phyloP scores from a whole-genome alignment of 2,329 filamentous ascomycete species.

The Aspergillus quadrilineatus region DNA sequence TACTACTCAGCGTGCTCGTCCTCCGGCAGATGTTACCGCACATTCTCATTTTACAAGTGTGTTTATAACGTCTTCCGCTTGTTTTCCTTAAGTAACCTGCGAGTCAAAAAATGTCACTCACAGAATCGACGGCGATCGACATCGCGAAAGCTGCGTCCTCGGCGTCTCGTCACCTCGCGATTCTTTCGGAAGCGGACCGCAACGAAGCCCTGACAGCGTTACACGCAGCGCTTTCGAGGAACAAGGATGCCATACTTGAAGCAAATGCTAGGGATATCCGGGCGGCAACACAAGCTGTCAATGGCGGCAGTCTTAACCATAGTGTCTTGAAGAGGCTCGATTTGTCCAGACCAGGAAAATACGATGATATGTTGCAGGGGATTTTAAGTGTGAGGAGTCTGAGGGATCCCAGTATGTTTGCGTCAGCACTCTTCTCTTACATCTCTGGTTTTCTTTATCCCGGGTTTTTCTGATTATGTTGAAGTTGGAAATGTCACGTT shows the following conservation, averaged over 20 bases:
- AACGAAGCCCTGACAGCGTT: slow-evolving; percentile 84
- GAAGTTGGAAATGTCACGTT: slow-evolving; percentile 80
- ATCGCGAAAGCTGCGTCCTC: slow-evolving; percentile 75
- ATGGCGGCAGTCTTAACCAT: slow-evolving; percentile 71
- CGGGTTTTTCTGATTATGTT: slow-evolving; percentile 14
- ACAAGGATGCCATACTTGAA: slow-evolving; percentile 73
- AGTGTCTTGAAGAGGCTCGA: slow-evolving; percentile 88
- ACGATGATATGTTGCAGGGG: slow-evolving; percentile 95
- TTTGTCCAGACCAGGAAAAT: slow-evolving; percentile 82
- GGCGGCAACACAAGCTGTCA: slow-evolving; percentile 69
- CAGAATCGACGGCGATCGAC: slow-evolving; percentile 74
- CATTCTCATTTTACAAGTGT: neutral
- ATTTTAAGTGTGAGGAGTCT: slow-evolving; percentile 84
- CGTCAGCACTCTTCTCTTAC: neutral
- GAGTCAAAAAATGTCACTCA: slow-evolving; percentile 72
- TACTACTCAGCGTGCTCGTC: neutral
- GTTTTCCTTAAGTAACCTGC: neutral
- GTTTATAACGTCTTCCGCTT: neutral
- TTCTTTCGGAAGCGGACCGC: slow-evolving; percentile 70
- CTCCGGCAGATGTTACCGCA: neutral
- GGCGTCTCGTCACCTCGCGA: slow-evolving; percentile 79
- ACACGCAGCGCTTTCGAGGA: slow-evolving; percentile 68
- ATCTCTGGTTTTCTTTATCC: neutral
- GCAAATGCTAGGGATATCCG: slow-evolving; percentile 85
- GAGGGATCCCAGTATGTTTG: slow-evolving; percentile 72